Base-by-base conservation (phyloP, 352 stramenopile species). In the Phytophthora litchii region DNA sequence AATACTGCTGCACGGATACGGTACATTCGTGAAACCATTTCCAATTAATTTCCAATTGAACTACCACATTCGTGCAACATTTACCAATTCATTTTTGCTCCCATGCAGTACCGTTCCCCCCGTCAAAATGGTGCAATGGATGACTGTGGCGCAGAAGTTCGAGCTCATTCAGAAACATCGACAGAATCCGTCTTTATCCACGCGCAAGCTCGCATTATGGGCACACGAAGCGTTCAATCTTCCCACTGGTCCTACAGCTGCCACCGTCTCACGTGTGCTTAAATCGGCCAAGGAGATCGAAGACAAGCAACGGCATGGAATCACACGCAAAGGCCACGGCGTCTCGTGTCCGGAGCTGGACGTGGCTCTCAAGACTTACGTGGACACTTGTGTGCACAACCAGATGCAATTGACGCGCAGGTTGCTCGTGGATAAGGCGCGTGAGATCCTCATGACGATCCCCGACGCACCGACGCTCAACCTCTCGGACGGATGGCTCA, bases 71-170 rank as follows among this genome's bases (percentile, higher is more conserved):
- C n/a, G 48, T 34, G 36, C 37, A 48, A 57, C 46, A 12, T 42
- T 11, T 0, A 1, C 23, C 4, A 3, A 17, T 6, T 40, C 8
- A 51, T 45, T 53, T 57, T 52, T 41, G 25, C 37, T 20, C 37
- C 10, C 40, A 52, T 41, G 27, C 21, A 41, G 48, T 60, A 65
- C 57, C 53, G 54, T 63, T 50, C 25, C 32, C 48, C 20, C 31
- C 35, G 40, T 52, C 32, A 72, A 53, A 31, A 73, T 73, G 64
- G 64, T 70, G 52, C 54, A 69, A 9, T 73, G 64, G 64, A 70
- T 73, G 64, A 73, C 64, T 0, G 43, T 73, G 6, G 60, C 55
- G 43, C 59, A 73, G 64, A 73, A 73, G 53, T 69, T 58, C 42
- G 53, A 69, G 59, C 60, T 73, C 17, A 68, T 73, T 37, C 47